Conservation (phyloP, 2,329 filamentous ascomycete species). For the Colletotrichum navitas region DNA sequence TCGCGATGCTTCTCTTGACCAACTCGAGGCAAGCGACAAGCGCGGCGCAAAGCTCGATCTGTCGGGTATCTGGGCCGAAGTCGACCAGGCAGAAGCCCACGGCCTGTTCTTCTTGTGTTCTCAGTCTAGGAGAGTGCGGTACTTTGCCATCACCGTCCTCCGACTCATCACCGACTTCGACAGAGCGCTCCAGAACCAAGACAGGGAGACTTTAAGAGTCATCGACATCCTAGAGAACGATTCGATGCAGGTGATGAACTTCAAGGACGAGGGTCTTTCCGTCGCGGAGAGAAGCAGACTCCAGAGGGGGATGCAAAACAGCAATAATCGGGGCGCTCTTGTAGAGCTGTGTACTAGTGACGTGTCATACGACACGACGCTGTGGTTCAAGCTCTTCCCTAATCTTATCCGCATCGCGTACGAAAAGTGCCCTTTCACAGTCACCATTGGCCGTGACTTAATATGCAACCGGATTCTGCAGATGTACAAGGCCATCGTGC, state of each 20-base stretch:
- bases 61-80: slow-evolving; percentile 89
- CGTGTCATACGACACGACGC: slow-evolving; percentile 89
- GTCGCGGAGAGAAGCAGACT: slow-evolving; percentile 93
- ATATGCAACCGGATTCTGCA: slow-evolving; percentile 93
- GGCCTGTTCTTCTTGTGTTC: slow-evolving; percentile 98
- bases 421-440: slow-evolving; percentile 90
- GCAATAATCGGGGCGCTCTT: slow-evolving; percentile 85
- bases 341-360: slow-evolving; percentile 97
- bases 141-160: slow-evolving; percentile 92
- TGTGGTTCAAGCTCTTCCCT: slow-evolving; percentile 99
- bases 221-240: slow-evolving; percentile 94
- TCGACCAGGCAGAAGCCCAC: slow-evolving; percentile 96
- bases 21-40: slow-evolving; percentile 76
- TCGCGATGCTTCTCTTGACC: slow-evolving; percentile 76
- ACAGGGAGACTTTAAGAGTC: slow-evolving; percentile 77
- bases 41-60: slow-evolving; percentile 84
- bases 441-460: slow-evolving; percentile 89
- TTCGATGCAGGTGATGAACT: slow-evolving; percentile 87
- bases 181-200: slow-evolving; percentile 76
- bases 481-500: slow-evolving; percentile 88
- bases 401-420: slow-evolving; percentile 93
- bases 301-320: slow-evolving; percentile 89
- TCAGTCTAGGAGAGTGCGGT: slow-evolving; percentile 88
- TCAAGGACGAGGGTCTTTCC: slow-evolving; percentile 91
- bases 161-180: slow-evolving; percentile 96